Percentiles rank a stretch among this genome's conserved stretches.
phyloP scores from a whole-genome alignment of 1,284 basidiomycete species.

The Pisolithus thermaeus region DNA sequence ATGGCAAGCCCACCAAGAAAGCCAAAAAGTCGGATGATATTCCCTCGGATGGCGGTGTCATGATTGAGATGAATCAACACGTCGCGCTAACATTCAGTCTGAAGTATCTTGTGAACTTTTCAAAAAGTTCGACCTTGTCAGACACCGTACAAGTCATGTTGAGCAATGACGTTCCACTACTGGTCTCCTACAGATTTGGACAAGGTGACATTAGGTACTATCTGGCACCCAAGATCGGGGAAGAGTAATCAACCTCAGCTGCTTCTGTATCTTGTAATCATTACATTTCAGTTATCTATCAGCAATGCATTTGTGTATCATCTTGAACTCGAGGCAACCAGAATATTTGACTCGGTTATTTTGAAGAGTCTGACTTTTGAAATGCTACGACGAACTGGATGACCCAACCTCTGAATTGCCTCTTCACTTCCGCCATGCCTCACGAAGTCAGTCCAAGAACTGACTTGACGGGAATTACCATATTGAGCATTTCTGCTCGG shows the following conservation, averaged over 20 bases:
- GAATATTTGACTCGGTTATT: too few species aligned
- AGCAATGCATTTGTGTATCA: too few species aligned
- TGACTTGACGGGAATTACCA: too few species aligned
- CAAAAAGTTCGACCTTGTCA: slow-evolving; percentile 82
- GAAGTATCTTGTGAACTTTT: slow-evolving; percentile 97
- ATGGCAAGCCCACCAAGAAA: slow-evolving; percentile 45
- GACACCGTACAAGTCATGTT: slow-evolving; percentile 77
- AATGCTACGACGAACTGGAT: too few species aligned
- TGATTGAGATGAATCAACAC: slow-evolving; percentile 79
- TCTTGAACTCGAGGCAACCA: too few species aligned
- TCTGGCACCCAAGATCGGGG: slow-evolving; percentile 85
- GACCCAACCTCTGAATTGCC: too few species aligned
- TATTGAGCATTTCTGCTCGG: too few species aligned
- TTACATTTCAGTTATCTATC: slow-evolving; percentile 5
- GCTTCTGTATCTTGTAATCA: slow-evolving; percentile 1
- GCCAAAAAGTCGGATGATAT: slow-evolving; percentile 47
- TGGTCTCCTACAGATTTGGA: slow-evolving; percentile 83
- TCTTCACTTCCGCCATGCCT: too few species aligned
- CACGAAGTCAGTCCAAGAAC: too few species aligned
- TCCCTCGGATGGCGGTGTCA: slow-evolving; percentile 50
- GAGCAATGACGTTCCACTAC: slow-evolving; percentile 86
- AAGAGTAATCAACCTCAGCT: slow-evolving; percentile 44
- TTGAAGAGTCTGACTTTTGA: too few species aligned
- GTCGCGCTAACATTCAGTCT: slow-evolving; percentile 94
- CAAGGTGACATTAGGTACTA: slow-evolving; percentile 83